Percentiles rank a stretch among this genome's conserved stretches.
Conservation (phyloP, 805 yeast species). For the Cyberlindnera amylophila region DNA sequence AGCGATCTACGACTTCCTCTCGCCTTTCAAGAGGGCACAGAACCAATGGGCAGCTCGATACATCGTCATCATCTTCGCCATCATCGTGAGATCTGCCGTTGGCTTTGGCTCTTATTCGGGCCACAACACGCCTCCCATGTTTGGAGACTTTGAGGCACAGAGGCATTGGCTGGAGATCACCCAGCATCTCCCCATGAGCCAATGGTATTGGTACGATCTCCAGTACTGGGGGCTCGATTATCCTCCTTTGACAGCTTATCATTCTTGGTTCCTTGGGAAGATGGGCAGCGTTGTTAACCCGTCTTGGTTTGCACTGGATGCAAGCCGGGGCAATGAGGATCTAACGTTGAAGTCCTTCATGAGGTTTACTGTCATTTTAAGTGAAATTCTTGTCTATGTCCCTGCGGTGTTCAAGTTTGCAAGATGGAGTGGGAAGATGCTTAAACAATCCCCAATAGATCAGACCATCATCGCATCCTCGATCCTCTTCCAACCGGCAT, state of each 20-base stretch:
- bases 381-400: constrained; percentile 70
- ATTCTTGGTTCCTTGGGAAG: constrained; percentile 75
- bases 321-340: constrained; percentile 74
- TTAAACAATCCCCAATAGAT: constrained; percentile 59
- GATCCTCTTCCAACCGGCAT: constrained; percentile 79
- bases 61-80: constrained; percentile 65
- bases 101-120: constrained; percentile 92
- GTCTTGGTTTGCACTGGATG: constrained; percentile 70
- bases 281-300: constrained; percentile 63
- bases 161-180: constrained; percentile 98
- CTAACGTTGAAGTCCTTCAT: constrained; percentile 71
- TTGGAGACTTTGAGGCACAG: constrained; percentile 97
- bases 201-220: constrained; percentile 90
- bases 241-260: constrained; percentile 95
- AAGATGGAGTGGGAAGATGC: constrained; percentile 62
- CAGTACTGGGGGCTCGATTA: constrained; percentile 96
- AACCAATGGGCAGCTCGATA: constrained; percentile 91
- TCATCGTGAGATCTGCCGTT: constrained; percentile 76
- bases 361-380: constrained; percentile 73
- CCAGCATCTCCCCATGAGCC: constrained; percentile 58
- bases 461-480: constrained; percentile 75
- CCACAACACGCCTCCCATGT: constrained; percentile 62
- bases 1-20: constrained; percentile 74
- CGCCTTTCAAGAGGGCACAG: constrained; percentile 73
- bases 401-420: constrained; percentile 78